phyloP scores from a whole-genome alignment of 2,329 filamentous ascomycete species.

The Aspergillus ibericus region DNA sequence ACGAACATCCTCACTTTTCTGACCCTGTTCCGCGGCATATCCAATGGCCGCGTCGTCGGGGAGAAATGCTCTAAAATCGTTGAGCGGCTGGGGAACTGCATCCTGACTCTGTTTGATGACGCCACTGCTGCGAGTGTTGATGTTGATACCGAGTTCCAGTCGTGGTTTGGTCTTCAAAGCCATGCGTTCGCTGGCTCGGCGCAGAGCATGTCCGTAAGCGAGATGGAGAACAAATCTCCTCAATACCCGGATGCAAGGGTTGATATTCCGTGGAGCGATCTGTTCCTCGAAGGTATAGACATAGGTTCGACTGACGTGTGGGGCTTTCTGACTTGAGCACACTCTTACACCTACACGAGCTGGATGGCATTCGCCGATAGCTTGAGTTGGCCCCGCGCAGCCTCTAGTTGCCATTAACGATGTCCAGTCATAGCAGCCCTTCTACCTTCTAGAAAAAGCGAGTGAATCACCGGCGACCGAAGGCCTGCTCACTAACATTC shows the following conservation, averaged over 20 bases:
- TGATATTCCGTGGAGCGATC: conserved; percentile 15
- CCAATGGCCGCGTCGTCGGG: conserved; percentile 17
- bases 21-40: conserved; percentile 12
- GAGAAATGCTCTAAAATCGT: conserved; percentile 20
- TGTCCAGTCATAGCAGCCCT: no score
- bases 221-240: not conserved
- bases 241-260: conserved; percentile 9
- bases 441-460: no score
- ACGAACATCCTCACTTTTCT: conserved; percentile 15
- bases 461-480: no score
- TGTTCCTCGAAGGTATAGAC: conserved; percentile 13
- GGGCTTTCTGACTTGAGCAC: conserved; percentile 3
- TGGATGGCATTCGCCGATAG: no score
- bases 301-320: conserved; percentile 13
- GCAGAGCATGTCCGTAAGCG: not conserved
- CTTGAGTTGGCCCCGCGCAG: no score
- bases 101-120: conserved; percentile 19
- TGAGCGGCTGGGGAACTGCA: conserved; percentile 18
- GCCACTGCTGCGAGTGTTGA: conserved; percentile 6
- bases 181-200: conserved; percentile 5
- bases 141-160: conserved; percentile 25
- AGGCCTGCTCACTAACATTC: no score
- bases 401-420: no score
- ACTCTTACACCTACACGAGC: no score
- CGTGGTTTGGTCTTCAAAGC: conserved; percentile 25